Percentiles rank a stretch among this genome's conserved stretches.
phyloP scores from a whole-genome alignment of 2,329 filamentous ascomycete species.

The Aschersonia sp. region DNA sequence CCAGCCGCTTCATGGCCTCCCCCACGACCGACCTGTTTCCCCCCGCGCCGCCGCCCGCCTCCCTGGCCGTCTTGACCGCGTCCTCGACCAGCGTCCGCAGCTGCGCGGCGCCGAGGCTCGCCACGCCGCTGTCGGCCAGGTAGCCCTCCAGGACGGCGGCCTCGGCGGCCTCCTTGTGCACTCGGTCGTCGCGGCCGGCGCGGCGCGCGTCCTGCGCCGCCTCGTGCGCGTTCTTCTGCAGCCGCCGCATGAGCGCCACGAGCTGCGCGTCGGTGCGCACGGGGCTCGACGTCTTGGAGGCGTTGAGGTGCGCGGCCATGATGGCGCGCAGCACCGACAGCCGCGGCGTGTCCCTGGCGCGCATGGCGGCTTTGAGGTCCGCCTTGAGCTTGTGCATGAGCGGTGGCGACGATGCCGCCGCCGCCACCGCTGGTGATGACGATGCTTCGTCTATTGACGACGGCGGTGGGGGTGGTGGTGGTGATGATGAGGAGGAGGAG shows the following conservation, averaged over 20 bases:
- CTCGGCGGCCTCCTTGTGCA: conserved; percentile 41
- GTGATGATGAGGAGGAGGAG: no score
- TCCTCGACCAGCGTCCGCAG: conserved; percentile 37
- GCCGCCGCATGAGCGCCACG: conserved; percentile 51
- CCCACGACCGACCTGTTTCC: conserved; percentile 34
- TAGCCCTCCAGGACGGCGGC: conserved; percentile 31
- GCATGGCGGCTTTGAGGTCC: conserved; percentile 54
- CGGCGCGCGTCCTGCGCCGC: conserved; percentile 48
- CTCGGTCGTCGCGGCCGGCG: conserved; percentile 53
- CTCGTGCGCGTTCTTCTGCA: conserved; percentile 39
- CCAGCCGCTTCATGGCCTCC: conserved; percentile 47
- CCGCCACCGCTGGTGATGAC: no score
- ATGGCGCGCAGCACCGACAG: conserved; percentile 55
- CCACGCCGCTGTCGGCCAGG: conserved; percentile 40
- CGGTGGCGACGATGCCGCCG: conserved; percentile 9
- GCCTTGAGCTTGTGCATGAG: conserved; percentile 37
- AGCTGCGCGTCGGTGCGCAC: conserved; percentile 57
- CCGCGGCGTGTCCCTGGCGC: conserved; percentile 46
- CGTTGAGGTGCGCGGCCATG: conserved; percentile 57
- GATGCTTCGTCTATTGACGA: background rate
- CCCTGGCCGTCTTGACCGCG: conserved; percentile 35
- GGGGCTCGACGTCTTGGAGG: conserved; percentile 57
- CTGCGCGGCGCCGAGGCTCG: conserved; percentile 43
- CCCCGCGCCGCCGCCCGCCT: conserved; percentile 21
- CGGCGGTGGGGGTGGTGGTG: no score